Conservation (phyloP, 208 protist species). For the Leishmania gerbilli region DNA sequence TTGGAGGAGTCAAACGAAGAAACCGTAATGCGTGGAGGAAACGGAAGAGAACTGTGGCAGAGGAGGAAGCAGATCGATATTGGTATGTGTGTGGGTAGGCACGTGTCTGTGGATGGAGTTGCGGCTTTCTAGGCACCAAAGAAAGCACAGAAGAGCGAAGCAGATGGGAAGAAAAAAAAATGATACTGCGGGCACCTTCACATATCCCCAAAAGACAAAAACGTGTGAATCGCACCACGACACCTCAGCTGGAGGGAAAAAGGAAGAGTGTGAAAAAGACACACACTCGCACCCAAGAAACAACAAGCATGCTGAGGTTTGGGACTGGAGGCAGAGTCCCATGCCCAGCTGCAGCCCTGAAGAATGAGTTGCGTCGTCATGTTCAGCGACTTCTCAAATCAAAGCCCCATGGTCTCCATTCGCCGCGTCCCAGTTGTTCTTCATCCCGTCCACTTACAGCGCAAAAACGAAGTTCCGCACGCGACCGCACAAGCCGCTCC, state of each 20-base stretch:
- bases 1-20: background rate
- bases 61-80: background rate
- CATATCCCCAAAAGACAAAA: background rate
- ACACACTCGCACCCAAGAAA: background rate
- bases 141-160: constrained; percentile 12
- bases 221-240: background rate
- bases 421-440: background rate
- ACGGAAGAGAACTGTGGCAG: background rate
- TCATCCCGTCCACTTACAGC: background rate
- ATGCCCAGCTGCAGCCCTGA: background rate
- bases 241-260: background rate
- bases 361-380: background rate
- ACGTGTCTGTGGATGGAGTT: background rate
- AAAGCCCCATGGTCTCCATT: background rate
- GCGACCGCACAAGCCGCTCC: background rate
- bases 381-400: background rate
- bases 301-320: background rate
- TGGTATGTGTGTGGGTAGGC: no score
- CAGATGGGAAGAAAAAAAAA: constrained; percentile 8
- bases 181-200: background rate
- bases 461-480: background rate
- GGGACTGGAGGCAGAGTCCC: background rate
- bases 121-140: background rate
- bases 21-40: background rate
- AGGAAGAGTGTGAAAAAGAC: background rate